These are phyloP conservation scores for Lachnellula cervina DNA, from an alignment of 2,329 filamentous ascomycete genomes.

Conservation along the genomic window DNA sequence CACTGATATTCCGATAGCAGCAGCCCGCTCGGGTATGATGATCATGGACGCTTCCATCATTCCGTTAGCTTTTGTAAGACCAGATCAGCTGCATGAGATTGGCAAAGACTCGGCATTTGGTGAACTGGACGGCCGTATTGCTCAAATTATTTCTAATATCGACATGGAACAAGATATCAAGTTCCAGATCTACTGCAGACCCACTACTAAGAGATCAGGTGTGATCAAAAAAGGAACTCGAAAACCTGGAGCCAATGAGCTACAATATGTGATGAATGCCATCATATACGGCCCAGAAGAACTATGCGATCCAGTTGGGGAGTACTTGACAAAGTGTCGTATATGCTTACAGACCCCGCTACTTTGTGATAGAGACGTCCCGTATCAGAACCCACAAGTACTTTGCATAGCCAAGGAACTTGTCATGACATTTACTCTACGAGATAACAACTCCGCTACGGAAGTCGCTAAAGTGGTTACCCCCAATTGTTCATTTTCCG, in stretches of 20 bases:
- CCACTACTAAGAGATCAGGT: conserved; percentile 1
- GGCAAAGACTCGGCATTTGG: not conserved
- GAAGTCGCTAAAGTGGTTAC: not conserved
- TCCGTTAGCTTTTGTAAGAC: not conserved
- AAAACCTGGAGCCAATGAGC: conserved; percentile 2
- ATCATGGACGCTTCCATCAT: conserved; percentile 1
- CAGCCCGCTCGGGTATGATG: not conserved
- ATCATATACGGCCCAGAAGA: conserved; percentile 11
- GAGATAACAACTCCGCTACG: not conserved
- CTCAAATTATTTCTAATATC: not conserved
- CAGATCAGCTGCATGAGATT: not conserved
- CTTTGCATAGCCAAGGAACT: conserved; percentile 1
- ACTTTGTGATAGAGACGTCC: conserved; percentile 7
- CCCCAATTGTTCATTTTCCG: not conserved
- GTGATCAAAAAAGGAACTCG: not conserved
- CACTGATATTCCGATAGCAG: conserved; percentile 3
- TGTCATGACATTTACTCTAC: conserved; percentile 2
- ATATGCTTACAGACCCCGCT: conserved; percentile 9
- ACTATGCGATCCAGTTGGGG: conserved; percentile 3
- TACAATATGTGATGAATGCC: conserved; percentile 7
- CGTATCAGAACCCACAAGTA: conserved; percentile 9
- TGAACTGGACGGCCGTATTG: not conserved
- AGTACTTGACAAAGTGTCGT: conserved; percentile 4
- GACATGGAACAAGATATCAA: not conserved
- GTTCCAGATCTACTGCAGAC: conserved; percentile 2